Percentiles rank a stretch among this genome's conserved stretches.
Conservation (phyloP, 2,329 filamentous ascomycete genomes). For the Atkinsonella hypoxylon region DNA sequence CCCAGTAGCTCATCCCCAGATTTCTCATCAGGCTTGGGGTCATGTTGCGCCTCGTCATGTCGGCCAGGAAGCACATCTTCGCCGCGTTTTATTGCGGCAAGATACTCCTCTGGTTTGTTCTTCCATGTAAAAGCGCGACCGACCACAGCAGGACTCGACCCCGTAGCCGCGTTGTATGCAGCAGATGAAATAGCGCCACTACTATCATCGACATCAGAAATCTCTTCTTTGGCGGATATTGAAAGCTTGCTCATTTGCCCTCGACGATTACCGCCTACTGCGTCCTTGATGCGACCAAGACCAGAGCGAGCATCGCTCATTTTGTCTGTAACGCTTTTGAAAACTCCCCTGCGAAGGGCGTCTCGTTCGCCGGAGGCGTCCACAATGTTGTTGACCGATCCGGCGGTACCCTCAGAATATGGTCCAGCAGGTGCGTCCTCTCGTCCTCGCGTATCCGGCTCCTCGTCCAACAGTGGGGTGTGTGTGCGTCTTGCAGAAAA, state of each 20-base stretch:
- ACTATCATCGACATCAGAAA: conserved; percentile 20
- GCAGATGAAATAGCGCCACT: conserved; percentile 7
- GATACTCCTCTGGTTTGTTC: conserved; percentile 49
- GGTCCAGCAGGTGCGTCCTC: conserved; percentile 31
- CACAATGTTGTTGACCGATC: conserved; percentile 32
- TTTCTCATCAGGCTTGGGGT: conserved; percentile 12
- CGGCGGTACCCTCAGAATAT: conserved; percentile 31
- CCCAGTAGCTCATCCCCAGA: conserved; percentile 13
- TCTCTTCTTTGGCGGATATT: conserved; percentile 37
- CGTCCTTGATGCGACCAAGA: conserved; percentile 75
- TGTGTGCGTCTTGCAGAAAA: conserved; percentile 38
- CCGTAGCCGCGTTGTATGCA: conserved; percentile 12
- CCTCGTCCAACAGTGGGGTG: conserved; percentile 39
- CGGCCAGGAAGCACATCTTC: conserved; percentile 18
- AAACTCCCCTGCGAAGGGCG: conserved; percentile 51
- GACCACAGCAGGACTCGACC: conserved; percentile 28
- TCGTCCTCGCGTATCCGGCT: conserved; percentile 29
- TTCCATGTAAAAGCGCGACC: conserved; percentile 51
- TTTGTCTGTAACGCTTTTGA: conserved; percentile 69
- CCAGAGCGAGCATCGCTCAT: conserved; percentile 74
- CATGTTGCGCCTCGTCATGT: conserved; percentile 14
- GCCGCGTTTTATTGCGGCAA: conserved; percentile 27
- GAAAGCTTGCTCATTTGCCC: conserved; percentile 43
- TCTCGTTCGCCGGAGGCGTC: conserved; percentile 43
- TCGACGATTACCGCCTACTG: conserved; percentile 51